These are phyloP conservation scores for Talaromyces trachyspermus DNA, from an alignment of 495 filamentous ascomycete genomes.

Conservation along the genomic window DNA sequence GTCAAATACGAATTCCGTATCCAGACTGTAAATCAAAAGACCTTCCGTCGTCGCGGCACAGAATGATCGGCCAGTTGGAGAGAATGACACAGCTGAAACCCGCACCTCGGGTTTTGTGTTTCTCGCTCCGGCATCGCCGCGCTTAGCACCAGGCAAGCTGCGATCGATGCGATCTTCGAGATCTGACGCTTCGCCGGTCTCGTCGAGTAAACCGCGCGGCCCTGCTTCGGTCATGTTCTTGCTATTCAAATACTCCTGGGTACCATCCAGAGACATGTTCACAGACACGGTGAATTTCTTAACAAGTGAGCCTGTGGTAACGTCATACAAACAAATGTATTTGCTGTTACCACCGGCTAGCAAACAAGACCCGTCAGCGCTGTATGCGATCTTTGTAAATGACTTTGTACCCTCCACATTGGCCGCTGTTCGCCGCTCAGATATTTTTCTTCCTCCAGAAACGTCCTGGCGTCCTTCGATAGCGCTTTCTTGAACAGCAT, in stretches of 20 bases:
- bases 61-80: conserved; percentile 80
- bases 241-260: conserved; percentile 94
- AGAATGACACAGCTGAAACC: conserved; percentile 80
- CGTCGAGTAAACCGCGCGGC: conserved; percentile 72
- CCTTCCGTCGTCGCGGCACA: conserved; percentile 95
- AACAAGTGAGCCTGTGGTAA: conserved; percentile 77
- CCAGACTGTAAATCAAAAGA: conserved; percentile 83
- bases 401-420: conserved; percentile 83
- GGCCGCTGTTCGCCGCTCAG: conserved; percentile 82
- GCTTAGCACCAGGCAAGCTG: conserved; percentile 79
- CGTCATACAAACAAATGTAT: conserved; percentile 93
- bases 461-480: conserved; percentile 87
- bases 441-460: conserved; percentile 80
- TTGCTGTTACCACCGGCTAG: conserved; percentile 92
- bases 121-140: conserved; percentile 73
- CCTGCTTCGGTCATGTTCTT: conserved; percentile 85
- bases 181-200: conserved; percentile 82
- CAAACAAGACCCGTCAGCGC: conserved; percentile 82
- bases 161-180: conserved; percentile 75
- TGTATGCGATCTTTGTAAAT: conserved; percentile 83
- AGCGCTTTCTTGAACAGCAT: conserved; percentile 72
- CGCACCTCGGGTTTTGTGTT: conserved; percentile 73
- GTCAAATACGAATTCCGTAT: conserved; percentile 73
- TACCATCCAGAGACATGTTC: conserved; percentile 89
- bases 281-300: conserved; percentile 92